phyloP scores from a whole-genome alignment of 1,139 yeast genomes.

The Blastobotrys proliferans region DNA sequence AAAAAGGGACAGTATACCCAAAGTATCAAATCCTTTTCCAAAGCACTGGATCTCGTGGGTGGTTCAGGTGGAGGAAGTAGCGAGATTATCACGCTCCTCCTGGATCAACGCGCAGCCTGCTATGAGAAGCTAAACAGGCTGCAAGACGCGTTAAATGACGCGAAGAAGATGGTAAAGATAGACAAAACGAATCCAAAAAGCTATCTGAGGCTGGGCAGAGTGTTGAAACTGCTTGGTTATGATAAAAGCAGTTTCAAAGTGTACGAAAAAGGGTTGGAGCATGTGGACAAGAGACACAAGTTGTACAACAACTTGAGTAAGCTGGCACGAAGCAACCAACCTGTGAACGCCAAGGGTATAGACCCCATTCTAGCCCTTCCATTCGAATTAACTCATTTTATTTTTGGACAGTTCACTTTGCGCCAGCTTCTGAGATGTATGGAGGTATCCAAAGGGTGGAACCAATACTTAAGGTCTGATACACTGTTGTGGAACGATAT shows the following conservation, averaged over 20 bases:
- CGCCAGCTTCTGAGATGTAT: conserved; percentile 7
- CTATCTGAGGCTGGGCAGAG: conserved; percentile 12
- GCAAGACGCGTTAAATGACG: conserved; percentile 11
- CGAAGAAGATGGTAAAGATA: conserved; percentile 9
- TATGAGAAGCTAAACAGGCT: conserved; percentile 3
- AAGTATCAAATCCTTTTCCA: conserved; percentile 4
- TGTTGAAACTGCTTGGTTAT: conserved; percentile 7
- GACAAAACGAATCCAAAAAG: conserved; percentile 10
- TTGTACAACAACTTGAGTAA: background rate
- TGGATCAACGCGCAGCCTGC: conserved; percentile 15
- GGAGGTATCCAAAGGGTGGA: conserved; percentile 13
- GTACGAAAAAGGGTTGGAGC: conserved; percentile 9
- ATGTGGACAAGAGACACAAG: background rate
- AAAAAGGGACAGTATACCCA: conserved; percentile 10
- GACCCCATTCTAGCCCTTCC: conserved; percentile 13
- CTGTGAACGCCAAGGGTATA: conserved; percentile 4
- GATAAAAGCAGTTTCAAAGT: conserved; percentile 4
- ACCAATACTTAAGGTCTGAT: conserved; percentile 4
- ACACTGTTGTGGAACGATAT: conserved; percentile 12
- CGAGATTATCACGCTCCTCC: conserved; percentile 1
- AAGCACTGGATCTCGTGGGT: conserved; percentile 11
- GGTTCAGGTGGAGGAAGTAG: background rate
- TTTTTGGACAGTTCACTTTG: conserved; percentile 11
- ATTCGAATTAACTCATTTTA: conserved; percentile 10
- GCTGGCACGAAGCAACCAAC: background rate